Evolutionary conservation across 306 rosid genomes (phyloP), one percentile per base, ranked within the genome.

Genomic region (Prunus davidiana): DNA sequence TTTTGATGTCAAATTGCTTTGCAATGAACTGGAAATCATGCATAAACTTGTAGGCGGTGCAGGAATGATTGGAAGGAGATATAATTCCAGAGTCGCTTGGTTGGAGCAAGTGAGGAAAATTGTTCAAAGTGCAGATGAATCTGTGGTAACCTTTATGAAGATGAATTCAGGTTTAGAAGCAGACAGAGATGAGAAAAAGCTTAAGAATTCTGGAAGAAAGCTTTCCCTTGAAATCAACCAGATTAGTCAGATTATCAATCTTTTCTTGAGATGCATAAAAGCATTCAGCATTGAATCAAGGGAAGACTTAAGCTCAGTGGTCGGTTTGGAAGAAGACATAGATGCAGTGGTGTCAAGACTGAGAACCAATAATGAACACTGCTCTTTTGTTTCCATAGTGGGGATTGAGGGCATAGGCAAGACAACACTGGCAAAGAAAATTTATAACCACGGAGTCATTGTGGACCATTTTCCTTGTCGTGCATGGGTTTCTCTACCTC

Each of bases 341-440:
- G 57, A 47, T 34, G 43, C 63, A 25, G 15, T 86, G 43, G 76
- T 81, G 64, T 62, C 25, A 1, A 22, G 66, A 55, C 60, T 86
- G 62, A 71, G 76, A 8, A 9, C 50, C 20, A 12, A 46, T n/a
- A 30, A 50, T 63, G 60, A 60, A 4, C 30, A 52, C 20, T 0
- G 45, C 62, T 58, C 57, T 27, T 27, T 27, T 22, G 16, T 77
- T 72, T 86, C 71, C 69, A 83, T 83, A 25, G 78, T 76, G 22
- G 89, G 87, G 71, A 86, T 86, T 62, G 41, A 15, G 49, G 89
- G 89, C 43, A 52, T 76, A 16, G 89, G 89, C 46, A 86, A 86
- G 84, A 83, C 84, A n/a, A 76, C 84, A 68, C 70, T 86, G 45
- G 87, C 89, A n/a, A 76, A 78, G 25, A 58, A 34, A 47, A 72